Evolutionary conservation across 1,284 basidiomycete species (phyloP), one percentile per base, ranked within the genome.

Genomic region (Microbotryomycetes sp.): DNA sequence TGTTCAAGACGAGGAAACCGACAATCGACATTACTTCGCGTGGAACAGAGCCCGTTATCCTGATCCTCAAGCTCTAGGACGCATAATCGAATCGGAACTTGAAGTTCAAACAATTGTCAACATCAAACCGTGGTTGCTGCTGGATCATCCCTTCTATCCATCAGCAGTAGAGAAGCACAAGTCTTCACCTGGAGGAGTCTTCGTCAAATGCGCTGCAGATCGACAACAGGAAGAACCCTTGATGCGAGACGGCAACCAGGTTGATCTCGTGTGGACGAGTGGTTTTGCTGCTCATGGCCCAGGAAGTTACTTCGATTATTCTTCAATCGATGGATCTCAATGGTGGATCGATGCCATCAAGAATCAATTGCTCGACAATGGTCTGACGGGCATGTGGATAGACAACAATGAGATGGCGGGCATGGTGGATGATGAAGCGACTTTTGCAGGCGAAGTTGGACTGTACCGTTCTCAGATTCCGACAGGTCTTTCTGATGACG

Each of bases 351-450:
- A 36, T 25, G 56, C 48, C 45, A 64, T 51, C 32, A 23, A n/a
- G 16, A 26, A 49, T 62, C 62, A 57, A 32, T 54, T 47, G 7
- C n/a, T 68, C 22, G 42, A 23, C 19, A 59, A 68, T 6, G 51
- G 42, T n/a, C 52, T 68, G 19, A 69, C 66, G 23, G 66, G 66
- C 15, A 49, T 68, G 28, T 68, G 66, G 66, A 68, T 68, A 32
- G 66, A 68, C 50, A 68, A 68, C 59, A 68, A 68, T 50, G 66
- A 68, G 56, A 65, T 68, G 51, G 63, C 66, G 49, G 64, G 66
- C 16, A 42, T 68, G 49, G 56, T 68, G 29, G 66, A 68, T 36
- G 66, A 68, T 47, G 62, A 62, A 5, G 66, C 59, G 26, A 53
- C 48, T 16, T 50, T 68, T 19, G 19, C 7, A 6, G 66, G 66